Base-by-base conservation (phyloP, 2,329 filamentous ascomycete genomes). In the Fusarium sp. region DNA sequence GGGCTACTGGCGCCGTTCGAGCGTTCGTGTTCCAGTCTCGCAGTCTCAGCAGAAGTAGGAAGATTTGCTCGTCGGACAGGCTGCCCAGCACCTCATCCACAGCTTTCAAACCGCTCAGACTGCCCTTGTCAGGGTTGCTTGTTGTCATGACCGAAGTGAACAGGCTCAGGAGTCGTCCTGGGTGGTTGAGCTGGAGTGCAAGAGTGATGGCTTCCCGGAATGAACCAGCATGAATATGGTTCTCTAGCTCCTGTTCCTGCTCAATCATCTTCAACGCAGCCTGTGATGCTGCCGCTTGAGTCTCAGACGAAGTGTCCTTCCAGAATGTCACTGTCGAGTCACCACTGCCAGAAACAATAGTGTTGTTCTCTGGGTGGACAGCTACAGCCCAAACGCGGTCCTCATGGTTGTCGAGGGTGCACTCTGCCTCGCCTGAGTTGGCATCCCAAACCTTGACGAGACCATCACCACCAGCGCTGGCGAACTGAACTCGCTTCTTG, bases 21-120 rank as follows among this genome's bases (percentile, higher is more conserved):
- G 95, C 95, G 78, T 98, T 98, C 6, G 97, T 97, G 81, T 99
- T 99, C 97, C 97, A 99, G 84, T 99, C 97, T 54, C 97, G 90
- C 52, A 98, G 84, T 68, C 97, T 89, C 41, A 96, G 87, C 1
- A 99, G 88, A 16, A 99, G 88, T 8, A 91, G 87, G 83, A 94
- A 97, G 16, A 99, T 89, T 81, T 98, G 96, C 76, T 96, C 93
- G 76, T 97, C 92, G 6, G 92, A 93, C 7, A 99, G 87, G 14
- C 86, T 90, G n/a, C 88, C 90, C 1, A 99, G 87, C 0, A 98
- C 95, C 61, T 95, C 89, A 77, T 98, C 97, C 10, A 98, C 96
- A 13, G 91, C 90, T 66, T 84, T 87, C 18, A 91, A 81, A 1
- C 93, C 93, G 2, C 87, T 90, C 57, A 94, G 81, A 80, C 91